These are phyloP conservation scores for Mycosphaerelloides madeirae DNA, from an alignment of 2,329 filamentous ascomycete species.

Conservation along the genomic window DNA sequence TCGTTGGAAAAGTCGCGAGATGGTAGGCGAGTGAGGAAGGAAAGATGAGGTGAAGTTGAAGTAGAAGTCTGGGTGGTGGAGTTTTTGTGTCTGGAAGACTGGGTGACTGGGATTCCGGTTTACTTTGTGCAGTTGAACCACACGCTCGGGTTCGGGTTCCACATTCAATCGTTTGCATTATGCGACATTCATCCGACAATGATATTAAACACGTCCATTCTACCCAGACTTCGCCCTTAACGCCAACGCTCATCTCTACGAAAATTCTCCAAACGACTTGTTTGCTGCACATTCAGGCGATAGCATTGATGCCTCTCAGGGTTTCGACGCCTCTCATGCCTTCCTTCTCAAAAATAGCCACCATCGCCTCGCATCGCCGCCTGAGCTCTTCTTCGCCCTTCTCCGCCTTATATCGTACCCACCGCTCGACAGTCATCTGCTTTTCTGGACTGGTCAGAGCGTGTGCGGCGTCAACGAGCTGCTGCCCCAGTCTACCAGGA, in stretches of 20 bases:
- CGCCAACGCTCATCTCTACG: no score
- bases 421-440: constrained; percentile 89
- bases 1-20: no score
- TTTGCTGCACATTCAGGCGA: constrained; percentile 1
- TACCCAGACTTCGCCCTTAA: background rate
- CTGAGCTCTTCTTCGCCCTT: constrained; percentile 75
- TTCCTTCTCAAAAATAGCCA: constrained; percentile 77
- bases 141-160: no score
- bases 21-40: no score
- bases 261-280: background rate
- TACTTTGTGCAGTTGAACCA: no score
- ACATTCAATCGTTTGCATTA: no score
- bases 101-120: no score
- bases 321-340: constrained; percentile 71
- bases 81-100: no score
- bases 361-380: constrained; percentile 75
- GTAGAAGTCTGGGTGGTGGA: no score
- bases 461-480: constrained; percentile 44
- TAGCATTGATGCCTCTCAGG: constrained; percentile 63
- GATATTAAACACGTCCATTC: no score
- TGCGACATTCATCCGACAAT: no score
- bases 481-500: constrained; percentile 21
- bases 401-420: constrained; percentile 77
- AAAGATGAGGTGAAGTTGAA: no score
- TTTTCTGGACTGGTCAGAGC: constrained; percentile 72